Percentiles rank a stretch among this genome's conserved stretches.
Evolutionary conservation across 2,329 filamentous ascomycete species (phyloP).

Genomic region (Daldinia eschscholtzii): DNA sequence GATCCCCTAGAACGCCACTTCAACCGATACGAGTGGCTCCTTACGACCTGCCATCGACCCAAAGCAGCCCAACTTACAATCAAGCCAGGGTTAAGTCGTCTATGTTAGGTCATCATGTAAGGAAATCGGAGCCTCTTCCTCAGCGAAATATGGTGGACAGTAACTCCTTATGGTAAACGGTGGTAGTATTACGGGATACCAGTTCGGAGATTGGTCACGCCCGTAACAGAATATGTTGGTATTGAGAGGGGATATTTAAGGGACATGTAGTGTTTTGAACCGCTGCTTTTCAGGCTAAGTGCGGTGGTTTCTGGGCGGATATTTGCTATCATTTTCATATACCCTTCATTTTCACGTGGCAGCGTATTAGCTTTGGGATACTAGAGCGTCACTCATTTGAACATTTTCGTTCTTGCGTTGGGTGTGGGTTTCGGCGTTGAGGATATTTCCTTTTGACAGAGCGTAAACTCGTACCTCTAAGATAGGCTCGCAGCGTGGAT

Average conservation of each 20-base stretch:
- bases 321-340: conserved; percentile 9
- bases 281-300: background rate
- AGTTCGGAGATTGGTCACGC: background rate
- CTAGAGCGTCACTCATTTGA: conserved; percentile 16
- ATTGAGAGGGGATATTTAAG: background rate
- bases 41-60: conserved; percentile 39
- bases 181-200: too few species aligned
- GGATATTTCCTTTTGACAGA: conserved; percentile 9
- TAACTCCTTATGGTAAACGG: conserved; percentile 50
- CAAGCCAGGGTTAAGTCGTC: conserved; percentile 38
- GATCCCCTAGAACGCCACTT: conserved; percentile 36
- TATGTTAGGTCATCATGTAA: conserved; percentile 30
- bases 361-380: background rate
- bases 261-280: background rate
- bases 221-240: background rate
- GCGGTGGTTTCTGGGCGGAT: conserved; percentile 4
- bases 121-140: conserved; percentile 25
- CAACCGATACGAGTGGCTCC: conserved; percentile 39
- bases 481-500: conserved; percentile 20
- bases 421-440: conserved; percentile 3
- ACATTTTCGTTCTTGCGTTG: background rate
- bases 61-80: conserved; percentile 39
- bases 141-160: conserved; percentile 49
- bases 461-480: conserved; percentile 9
- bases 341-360: conserved; percentile 12